Evolutionary conservation across 305 asterid species (phyloP).

Genomic region (Nicotiana rustica): DNA sequence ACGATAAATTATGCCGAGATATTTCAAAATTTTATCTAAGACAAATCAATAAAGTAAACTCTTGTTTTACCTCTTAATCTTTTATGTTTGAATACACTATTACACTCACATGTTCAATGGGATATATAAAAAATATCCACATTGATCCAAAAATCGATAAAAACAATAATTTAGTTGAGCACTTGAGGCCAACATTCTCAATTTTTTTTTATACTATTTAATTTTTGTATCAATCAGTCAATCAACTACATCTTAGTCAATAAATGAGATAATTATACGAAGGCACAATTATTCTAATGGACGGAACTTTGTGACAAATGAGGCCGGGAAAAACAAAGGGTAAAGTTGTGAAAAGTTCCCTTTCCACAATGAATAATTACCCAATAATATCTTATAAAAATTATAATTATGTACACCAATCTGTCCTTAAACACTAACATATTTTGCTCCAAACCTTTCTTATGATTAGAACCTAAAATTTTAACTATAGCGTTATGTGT

Average conservation of each 20-base stretch:
- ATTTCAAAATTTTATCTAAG: background rate
- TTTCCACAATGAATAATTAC: slow-evolving; percentile 4
- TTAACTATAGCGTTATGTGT: background rate
- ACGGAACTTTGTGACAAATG: background rate
- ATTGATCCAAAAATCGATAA: background rate
- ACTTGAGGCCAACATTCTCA: background rate
- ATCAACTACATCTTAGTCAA: background rate
- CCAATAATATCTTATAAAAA: background rate
- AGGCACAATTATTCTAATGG: background rate
- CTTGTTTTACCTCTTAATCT: background rate
- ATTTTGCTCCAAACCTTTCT: background rate
- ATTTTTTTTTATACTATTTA: background rate
- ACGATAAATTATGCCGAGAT: background rate
- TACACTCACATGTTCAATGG: background rate
- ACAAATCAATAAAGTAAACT: background rate
- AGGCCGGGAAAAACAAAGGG: background rate
- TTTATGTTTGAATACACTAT: background rate
- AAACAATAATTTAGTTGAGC: background rate
- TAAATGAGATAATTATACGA: background rate
- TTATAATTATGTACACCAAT: background rate
- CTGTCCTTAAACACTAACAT: background rate
- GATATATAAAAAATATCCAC: background rate
- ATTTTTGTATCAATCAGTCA: slow-evolving; percentile 6
- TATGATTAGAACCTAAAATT: background rate
- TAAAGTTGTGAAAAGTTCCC: background rate